Evolutionary conservation across 176 grass and related monocot genomes (phyloP).

Genomic region (Dactylis glomerata): DNA sequence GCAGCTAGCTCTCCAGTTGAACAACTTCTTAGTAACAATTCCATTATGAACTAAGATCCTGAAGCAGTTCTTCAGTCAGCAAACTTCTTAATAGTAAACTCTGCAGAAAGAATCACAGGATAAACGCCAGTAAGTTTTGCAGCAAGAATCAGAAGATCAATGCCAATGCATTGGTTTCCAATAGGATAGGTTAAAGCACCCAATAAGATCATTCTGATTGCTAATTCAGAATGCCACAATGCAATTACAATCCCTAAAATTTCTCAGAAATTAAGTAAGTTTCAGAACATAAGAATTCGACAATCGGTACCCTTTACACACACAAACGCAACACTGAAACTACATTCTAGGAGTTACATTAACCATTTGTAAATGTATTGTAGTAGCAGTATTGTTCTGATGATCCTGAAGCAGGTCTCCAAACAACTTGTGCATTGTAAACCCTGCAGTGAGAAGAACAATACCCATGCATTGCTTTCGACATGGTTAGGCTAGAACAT

Average conservation of each 20-base stretch:
- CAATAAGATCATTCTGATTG: background rate
- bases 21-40: background rate
- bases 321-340: background rate
- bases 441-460: background rate
- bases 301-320: constrained; percentile 11
- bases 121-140: background rate
- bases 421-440: background rate
- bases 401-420: background rate
- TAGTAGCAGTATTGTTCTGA: too few relatives aligned
- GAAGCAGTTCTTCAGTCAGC: too few relatives aligned
- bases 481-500: background rate
- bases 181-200: background rate
- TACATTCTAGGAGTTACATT: too few relatives aligned
- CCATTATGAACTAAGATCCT: too few relatives aligned
- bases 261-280: constrained; percentile 23
- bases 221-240: background rate
- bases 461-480: background rate
- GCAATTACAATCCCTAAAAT: constrained; percentile 6
- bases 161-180: background rate
- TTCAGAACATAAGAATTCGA: constrained; percentile 9
- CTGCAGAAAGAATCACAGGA: background rate
- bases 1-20: background rate
- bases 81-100: background rate
- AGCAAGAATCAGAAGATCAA: too few relatives aligned
- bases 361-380: too few relatives aligned